phyloP scores from a whole-genome alignment of 345 rosid species.

The Eucalyptus coolabah region DNA sequence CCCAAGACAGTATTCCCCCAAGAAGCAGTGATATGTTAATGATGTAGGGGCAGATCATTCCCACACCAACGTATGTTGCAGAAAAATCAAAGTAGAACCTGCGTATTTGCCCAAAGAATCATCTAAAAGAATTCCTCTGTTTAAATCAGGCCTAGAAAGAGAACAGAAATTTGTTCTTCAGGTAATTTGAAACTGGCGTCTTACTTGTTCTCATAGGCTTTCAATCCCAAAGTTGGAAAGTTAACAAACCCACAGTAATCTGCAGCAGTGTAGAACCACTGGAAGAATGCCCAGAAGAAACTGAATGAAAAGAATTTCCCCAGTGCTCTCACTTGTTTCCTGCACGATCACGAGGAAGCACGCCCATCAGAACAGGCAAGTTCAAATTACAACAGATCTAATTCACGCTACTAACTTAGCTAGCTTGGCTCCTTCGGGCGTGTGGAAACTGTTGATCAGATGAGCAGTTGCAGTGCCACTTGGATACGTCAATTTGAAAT shows the following conservation, averaged over 20 bases:
- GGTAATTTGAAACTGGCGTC: background rate
- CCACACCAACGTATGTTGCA: slow-evolving; percentile 78
- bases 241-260: slow-evolving; percentile 47
- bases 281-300: slow-evolving; percentile 81
- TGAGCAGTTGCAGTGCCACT: slow-evolving; percentile 84
- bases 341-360: background rate
- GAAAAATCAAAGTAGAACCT: slow-evolving; percentile 90
- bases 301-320: slow-evolving; percentile 73
- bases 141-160: background rate
- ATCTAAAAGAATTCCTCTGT: background rate
- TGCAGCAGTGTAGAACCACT: slow-evolving; percentile 74
- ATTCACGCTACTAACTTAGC: slow-evolving; percentile 37
- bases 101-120: background rate
- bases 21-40: slow-evolving; percentile 54
- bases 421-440: slow-evolving; percentile 59
- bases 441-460: slow-evolving; percentile 83
- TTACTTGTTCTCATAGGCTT: slow-evolving; percentile 43
- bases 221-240: slow-evolving; percentile 75
- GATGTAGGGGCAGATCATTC: slow-evolving; percentile 81
- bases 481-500: slow-evolving; percentile 63
- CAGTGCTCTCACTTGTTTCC: slow-evolving; percentile 63
- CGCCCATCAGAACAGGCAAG: background rate
- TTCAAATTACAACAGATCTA: background rate
- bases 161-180: background rate
- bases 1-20: slow-evolving; percentile 80